Conservation (phyloP, 2,329 filamentous ascomycete species). For the Cordyceps cateniannulata region DNA sequence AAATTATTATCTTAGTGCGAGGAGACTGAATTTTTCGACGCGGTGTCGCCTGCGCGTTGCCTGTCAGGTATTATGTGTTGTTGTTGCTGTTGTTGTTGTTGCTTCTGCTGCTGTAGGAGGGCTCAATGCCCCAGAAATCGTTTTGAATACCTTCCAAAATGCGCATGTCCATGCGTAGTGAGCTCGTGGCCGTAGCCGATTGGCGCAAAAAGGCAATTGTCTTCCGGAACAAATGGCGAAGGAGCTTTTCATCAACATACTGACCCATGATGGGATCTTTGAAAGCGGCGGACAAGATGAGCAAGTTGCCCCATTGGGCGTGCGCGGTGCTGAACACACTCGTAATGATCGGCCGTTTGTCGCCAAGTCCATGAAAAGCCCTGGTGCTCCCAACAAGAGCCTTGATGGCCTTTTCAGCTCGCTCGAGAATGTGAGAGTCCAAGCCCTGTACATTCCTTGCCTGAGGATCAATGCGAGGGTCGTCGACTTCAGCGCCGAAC, state of each 20-base stretch:
- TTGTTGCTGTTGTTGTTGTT: background rate
- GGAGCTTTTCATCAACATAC: conserved; percentile 48
- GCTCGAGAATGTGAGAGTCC: conserved; percentile 40
- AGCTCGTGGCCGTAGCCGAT: conserved; percentile 66
- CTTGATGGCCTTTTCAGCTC: conserved; percentile 58
- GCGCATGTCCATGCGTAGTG: conserved; percentile 64
- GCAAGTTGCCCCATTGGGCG: conserved; percentile 94
- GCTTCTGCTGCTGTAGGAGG: background rate
- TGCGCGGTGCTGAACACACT: conserved; percentile 94
- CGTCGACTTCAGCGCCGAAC: conserved; percentile 30
- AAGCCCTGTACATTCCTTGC: conserved; percentile 33
- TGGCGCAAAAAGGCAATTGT: conserved; percentile 73
- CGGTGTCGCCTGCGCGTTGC: conserved; percentile 1
- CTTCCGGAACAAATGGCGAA: conserved; percentile 57
- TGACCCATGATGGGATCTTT: conserved; percentile 55
- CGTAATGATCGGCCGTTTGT: conserved; percentile 75
- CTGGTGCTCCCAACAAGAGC: conserved; percentile 79
- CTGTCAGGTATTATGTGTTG: background rate
- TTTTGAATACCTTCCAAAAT: conserved; percentile 58
- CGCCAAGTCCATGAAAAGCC: conserved; percentile 63
- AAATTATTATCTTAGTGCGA: too few species aligned
- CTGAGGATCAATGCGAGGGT: conserved; percentile 31
- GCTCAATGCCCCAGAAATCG: conserved; percentile 31
- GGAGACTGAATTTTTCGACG: too few species aligned
- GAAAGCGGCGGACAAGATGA: conserved; percentile 81